Evolutionary conservation across 176 grass and related monocot species (phyloP), one percentile per base, ranked within the genome.

Genomic region (Stipa capillata): DNA sequence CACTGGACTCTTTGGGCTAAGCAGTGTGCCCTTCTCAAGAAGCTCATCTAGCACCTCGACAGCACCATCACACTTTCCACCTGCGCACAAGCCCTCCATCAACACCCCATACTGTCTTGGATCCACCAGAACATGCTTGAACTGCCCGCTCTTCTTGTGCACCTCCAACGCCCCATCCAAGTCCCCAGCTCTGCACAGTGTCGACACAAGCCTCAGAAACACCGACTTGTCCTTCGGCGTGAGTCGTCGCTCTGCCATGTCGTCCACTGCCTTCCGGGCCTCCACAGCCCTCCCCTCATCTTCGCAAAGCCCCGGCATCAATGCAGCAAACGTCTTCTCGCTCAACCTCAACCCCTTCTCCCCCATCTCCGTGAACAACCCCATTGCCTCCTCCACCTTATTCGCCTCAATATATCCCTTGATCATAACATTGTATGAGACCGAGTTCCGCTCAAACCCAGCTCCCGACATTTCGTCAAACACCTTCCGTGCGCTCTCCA

Each of bases 261-360:
- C 84, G 10, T 87, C 82, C 57, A 95, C 58, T 27, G 73, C 86
- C 45, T 94, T 82, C 16, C 43, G 57, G 18, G 81, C 96, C 42
- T 98, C 96, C 7, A 33, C 76, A 33, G 61, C 73, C 85, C 58
- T 92, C 21, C 74, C 86, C 60, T 69, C 40, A 58, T 99, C 90
- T n/a, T 95, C 92, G 1, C 96, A 99, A 36, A 95, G 89, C 1
- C 96, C 96, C 0, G 96, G 96, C 96, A 98, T 89, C 69, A 99
- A 53, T 0, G 78, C 92, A 71, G 92, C 90, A 70, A 99, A 99
- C 0, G 96, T 99, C 83, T 90, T 94, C 92, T 99, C 92, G 4
- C 77, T 99, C 71, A 83, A 73, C 73, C 92, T 87, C 79, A 99
- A 34, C 3, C 90, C 90, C 74, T 98, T 95, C 78, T 87, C 87